Percentiles rank a stretch among this genome's conserved stretches.
Conservation (phyloP, 2,329 filamentous ascomycete genomes). For the Fusarium pininemorale region DNA sequence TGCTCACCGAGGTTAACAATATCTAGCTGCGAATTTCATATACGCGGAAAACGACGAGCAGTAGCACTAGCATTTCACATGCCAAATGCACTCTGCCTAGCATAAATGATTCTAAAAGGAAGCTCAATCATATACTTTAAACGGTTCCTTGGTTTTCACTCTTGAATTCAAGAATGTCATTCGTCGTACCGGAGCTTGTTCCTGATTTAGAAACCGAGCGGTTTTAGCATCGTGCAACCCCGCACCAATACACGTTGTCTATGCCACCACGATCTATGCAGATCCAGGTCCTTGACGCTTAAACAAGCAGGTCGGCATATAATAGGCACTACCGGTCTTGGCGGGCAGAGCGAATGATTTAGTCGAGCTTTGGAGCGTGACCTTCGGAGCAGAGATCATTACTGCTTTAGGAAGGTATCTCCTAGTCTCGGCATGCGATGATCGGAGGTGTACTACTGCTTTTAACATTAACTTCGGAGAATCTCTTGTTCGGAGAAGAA, state of each 20-base stretch:
- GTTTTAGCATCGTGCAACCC: background rate
- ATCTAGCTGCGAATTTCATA: constrained; percentile 35
- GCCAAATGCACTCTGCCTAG: background rate
- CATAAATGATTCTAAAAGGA: background rate
- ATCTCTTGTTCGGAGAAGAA: background rate
- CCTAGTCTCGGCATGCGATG: background rate
- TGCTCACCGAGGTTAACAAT: background rate
- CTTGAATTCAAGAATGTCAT: background rate
- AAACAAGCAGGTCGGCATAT: constrained; percentile 7
- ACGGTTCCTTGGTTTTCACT: background rate
- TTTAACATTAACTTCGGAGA: background rate
- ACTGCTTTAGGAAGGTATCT: constrained; percentile 22
- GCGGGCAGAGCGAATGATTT: constrained; percentile 20
- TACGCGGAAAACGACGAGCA: constrained; percentile 35
- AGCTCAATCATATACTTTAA: background rate
- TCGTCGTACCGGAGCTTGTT: constrained; percentile 5
- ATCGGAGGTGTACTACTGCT: background rate
- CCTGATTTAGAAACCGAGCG: constrained; percentile 12
- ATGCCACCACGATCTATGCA: constrained; percentile 8
- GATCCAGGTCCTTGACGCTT: constrained; percentile 16
- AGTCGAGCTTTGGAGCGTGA: constrained; percentile 10
- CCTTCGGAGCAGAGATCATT: constrained; percentile 24
- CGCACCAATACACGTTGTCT: constrained; percentile 25
- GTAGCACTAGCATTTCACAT: background rate
- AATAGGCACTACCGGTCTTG: background rate